A percentile compares a stretch with the other conserved stretches of the same genome.
These are phyloP conservation scores for Plectosphaerella sp. DNA, from an alignment of 2,329 filamentous ascomycete genomes.

Conservation along the genomic window DNA sequence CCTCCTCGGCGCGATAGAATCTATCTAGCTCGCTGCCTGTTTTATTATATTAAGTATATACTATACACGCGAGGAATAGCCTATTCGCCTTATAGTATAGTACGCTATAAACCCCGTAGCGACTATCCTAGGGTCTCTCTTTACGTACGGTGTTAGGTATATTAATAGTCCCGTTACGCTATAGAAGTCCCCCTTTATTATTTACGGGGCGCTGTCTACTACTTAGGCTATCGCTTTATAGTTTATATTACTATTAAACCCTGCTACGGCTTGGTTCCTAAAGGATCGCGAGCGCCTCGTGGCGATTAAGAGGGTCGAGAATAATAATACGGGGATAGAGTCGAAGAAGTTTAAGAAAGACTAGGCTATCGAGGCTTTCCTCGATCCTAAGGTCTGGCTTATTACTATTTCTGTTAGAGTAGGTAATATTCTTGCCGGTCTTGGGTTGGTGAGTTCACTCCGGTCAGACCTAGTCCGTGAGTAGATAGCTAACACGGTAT, in stretches of 20 bases:
- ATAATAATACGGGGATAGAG: neutral
- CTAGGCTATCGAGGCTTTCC: neutral
- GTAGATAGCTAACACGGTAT: too few relatives aligned
- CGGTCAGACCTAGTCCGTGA: too few relatives aligned
- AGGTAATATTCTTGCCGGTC: neutral
- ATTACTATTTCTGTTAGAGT: neutral
- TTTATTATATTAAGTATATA: constrained; percentile 47
- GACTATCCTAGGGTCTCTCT: neutral
- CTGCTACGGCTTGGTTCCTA: neutral
- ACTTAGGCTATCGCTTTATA: constrained; percentile 42
- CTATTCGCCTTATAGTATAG: constrained; percentile 35
- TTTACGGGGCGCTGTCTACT: constrained; percentile 48
- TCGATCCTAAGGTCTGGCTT: neutral
- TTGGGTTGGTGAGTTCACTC: too few relatives aligned
- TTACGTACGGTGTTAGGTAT: neutral
- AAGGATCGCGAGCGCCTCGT: neutral
- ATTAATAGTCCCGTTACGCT: neutral
- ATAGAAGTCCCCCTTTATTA: constrained; percentile 59
- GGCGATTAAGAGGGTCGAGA: neutral
- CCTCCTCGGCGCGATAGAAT: too few relatives aligned
- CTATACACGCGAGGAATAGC: constrained; percentile 59
- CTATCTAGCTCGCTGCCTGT: too few relatives aligned
- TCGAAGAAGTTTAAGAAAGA: neutral
- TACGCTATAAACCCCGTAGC: neutral
- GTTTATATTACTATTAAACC: constrained; percentile 49